Evolutionary conservation across 495 filamentous ascomycete genomes (phyloP), one percentile per base, ranked within the genome.

Genomic region (Penicillium paxilli): DNA sequence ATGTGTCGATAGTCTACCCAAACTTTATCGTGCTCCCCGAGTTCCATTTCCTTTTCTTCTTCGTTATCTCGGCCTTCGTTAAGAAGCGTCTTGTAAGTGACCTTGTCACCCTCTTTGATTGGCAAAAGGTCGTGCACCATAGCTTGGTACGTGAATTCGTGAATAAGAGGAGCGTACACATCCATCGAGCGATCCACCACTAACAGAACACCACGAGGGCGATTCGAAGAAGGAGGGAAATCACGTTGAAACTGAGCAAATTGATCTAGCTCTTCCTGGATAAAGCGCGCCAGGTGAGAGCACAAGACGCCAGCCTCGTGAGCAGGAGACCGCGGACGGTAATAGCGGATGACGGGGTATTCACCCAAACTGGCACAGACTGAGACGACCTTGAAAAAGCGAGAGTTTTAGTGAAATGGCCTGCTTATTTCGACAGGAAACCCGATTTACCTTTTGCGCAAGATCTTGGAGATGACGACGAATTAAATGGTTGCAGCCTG

Each of bases 81-180:
- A 33, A 89, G 66, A 1, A 81, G 69, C 28, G 90, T 91, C 59
- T 87, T 88, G 60, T 93, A 98, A 0, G 86, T 89, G 12, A 94
- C 82, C 66, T 92, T 96, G 40, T 96, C 90, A 11, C 83, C 83
- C 49, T 98, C 94, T 52, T 88, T 83, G 47, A 98, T 88, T 0
- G 87, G 88, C 5, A 98, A 74, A 22, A 98, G 70, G 69, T 98
- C 94, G 65, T 96, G 90, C 16, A 89, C 91, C 93, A 98, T 98
- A 23, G 93, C 90, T 69, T 98, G 94, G 66, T 97, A 98, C 9
- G 95, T 98, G 63, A 98, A 98, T 62, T 98, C 94, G 69, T 98
- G 94, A 9, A 98, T 49, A 9, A 97, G 64, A 5, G 94, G 95
- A 16, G 94, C 82, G 65, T 86, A 83, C 1, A 97, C 62, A 66